Base-by-base conservation (phyloP, 2,329 filamentous ascomycete species). In the Aspergillus sp. region DNA sequence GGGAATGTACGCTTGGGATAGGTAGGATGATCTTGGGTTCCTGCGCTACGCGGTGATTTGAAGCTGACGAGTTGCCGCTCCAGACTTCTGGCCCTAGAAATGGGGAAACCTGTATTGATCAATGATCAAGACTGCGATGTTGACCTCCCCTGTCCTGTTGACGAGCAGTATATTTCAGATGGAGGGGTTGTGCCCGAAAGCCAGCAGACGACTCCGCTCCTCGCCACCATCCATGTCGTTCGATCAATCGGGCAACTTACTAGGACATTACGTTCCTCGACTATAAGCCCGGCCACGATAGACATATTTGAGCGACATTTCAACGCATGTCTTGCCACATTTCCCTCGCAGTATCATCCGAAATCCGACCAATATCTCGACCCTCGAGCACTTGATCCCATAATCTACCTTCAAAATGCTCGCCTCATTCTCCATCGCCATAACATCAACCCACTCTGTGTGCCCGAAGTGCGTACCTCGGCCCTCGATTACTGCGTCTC, bases 81-180 rank as follows among this genome's bases (percentile, higher is more conserved):
- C 54, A 88, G 87, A 63, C 84, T 90, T 26, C 79, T 96, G 53
- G 88, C 92, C 0, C 80, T 96, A 12, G 93, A 96, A 71, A 82
- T 92, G 36, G 90, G 91, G 9, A 87, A 90, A 54, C 92, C 94
- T 0, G 85, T 90, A 57, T 77, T 93, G 64, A 96, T 98, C 70
- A 84, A 93, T 70, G 94, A 98, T 68, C 84, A 86, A 32, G 94
- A 98, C 74, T 96, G 92, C 78, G 91, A 97, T 66, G 88, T 93
- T 6, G 82, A 85, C 22, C 84, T 96, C 26, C 94, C 94, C 0
- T 88, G 88, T 24, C 85, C 90, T 0, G 84, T 92, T 24, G 91
- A 96, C 73, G 93, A 97, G 67, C 88, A 91, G 67, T 75, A 73
- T 45, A 73, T 77, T 82, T 42, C 83, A 80, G 45, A 84, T 76